Base-by-base conservation (phyloP, 805 yeast genomes). In the Jamesozyma lodderae region DNA sequence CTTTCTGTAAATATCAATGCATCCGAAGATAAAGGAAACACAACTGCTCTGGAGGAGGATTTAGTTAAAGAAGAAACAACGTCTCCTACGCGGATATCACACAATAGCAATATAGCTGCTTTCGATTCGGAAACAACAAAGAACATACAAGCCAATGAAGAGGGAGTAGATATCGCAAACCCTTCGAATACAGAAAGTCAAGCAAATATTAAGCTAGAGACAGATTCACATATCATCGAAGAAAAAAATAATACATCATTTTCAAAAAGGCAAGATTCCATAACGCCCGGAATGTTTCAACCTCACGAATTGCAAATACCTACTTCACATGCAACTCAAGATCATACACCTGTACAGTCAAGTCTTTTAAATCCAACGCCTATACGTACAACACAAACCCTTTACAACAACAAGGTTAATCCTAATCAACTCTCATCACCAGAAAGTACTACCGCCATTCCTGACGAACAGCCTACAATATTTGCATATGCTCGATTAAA, bases 401-500 rank as follows among this genome's bases (percentile, higher is more conserved):
- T 19, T 21, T 28, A 35, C 17, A 20, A 15, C 9, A 31, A 17
- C 7, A 27, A 24, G 4, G 8, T 20, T 8, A 35, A 28, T 17
- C 40, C 36, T 9, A 37, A 30, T 18, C 23, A 24, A 18, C 24
- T 35, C 14, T 35, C 39, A 11, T 18, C 21, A n/a, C 21, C 24
- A n/a, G 35, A 25, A 21, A 30, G 19, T 25, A 29, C 5, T 3
- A 3, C 35, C 24, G 41, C 29, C 14, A 30, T 46, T 11, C 35
- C 50, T 1, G 54, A 56, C 21, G 63, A 59, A 36, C 62, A 57
- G 41, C 57, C 71, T 4, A 65, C 67, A 32, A 69, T 68, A 8
- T 62, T 67, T 4, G 73, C 72, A 1, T 68, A 68, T 57, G 92
- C 92, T 1, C 67, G 87, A 49, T 64, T 92, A 28, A 97, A 92